Evolutionary conservation across 306 rosid genomes (phyloP), one percentile per base, ranked within the genome.

Genomic region (Rosa rugosa): DNA sequence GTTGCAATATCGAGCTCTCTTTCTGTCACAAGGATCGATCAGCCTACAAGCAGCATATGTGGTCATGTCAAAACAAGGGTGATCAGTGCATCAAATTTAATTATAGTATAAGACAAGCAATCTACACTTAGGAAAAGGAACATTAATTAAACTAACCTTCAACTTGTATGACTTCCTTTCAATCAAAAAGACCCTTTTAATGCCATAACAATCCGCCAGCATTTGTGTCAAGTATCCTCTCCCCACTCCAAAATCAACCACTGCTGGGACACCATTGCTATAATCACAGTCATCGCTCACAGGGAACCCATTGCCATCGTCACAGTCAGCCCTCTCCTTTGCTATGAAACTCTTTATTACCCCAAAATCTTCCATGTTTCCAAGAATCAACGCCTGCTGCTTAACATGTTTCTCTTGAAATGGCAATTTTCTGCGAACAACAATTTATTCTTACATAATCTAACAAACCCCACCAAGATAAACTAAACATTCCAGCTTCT

Each of bases 221-320:
- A 95, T 87, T 82, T 93, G 98, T 38, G 98, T 91, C 87, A 95
- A 84, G 83, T 91, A 93, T 64, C 98, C 99, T 85, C 97, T 92
- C 50, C 99, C 99, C 1, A 94, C 99, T 79, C 99, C 98, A 83
- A 95, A 95, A 82, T 95, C 99, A 83, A 95, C 81, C 81, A 95
- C 98, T 0, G 97, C 87, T 59, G 97, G 87, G 31, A 78, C 85
- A 62, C 63, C 71, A 57, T 72, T 83, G 11, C 76, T 87, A 67
- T 79, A 77, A 68, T 69, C 57, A 64, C 74, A 63, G 3, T 63
- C 68, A 62, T 13, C 69, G 42, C 20, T 63, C 18, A 13, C 69
- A 25, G 42, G 18, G 0, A 12, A 70, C 76, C 75, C 77, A 70
- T 72, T 20, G 54, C 70, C 64, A 34, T 64, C 82, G 11, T 70